Evolutionary conservation across 164 flowering plant species (phyloP).

Genomic region (Berberis thunbergii): DNA sequence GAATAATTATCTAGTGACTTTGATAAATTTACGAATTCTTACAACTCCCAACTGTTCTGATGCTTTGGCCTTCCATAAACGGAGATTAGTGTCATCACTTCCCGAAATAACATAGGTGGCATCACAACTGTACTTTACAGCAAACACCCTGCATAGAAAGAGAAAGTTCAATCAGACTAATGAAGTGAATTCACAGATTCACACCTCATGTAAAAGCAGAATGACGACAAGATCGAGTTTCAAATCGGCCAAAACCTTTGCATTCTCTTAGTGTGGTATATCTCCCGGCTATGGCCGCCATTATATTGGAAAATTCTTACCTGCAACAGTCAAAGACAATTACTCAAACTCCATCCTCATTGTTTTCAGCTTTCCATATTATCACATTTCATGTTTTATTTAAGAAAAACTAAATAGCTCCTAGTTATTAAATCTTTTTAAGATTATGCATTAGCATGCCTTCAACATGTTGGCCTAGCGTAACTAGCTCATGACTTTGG

Average conservation of each 20-base stretch:
- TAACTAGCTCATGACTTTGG: too few species aligned
- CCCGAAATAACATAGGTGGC: constrained; percentile 78
- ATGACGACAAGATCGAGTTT: neutral
- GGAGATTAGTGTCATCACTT: constrained; percentile 92
- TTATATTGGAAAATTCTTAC: constrained; percentile 81
- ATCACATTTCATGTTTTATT: too few species aligned
- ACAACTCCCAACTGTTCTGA: constrained; percentile 97
- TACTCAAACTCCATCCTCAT: neutral
- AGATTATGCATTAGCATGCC: too few species aligned
- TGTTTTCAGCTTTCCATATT: too few species aligned
- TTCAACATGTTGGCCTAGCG: too few species aligned
- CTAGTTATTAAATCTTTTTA: too few species aligned
- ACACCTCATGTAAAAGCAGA: neutral
- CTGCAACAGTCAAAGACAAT: constrained; percentile 27
- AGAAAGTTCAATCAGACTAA: constrained; percentile 6
- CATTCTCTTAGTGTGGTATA: constrained; percentile 97
- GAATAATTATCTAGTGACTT: too few species aligned
- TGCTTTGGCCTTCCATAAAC: constrained; percentile 97
- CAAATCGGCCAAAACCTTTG: constrained; percentile 50
- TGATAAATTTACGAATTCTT: constrained; percentile 19
- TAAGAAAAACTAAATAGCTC: too few species aligned
- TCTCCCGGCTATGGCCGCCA: constrained; percentile 91
- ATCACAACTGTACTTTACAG: constrained; percentile 79
- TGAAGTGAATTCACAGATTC: neutral
- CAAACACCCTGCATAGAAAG: constrained; percentile 60